Evolutionary conservation across 108 stramenopile genomes (phyloP).

Genomic region (Epithemia pelagica): DNA sequence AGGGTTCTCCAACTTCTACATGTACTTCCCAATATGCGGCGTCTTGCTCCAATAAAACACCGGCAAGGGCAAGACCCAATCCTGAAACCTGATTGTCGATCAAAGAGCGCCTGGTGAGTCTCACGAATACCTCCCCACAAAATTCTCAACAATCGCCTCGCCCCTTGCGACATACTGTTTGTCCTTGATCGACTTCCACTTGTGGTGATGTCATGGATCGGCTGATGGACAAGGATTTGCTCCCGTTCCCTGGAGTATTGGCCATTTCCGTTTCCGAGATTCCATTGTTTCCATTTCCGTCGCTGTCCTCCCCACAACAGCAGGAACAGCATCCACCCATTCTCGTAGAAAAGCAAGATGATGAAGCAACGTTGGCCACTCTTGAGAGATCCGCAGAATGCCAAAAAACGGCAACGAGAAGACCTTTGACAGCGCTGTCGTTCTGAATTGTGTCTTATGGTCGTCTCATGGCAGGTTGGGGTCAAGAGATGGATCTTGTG

Average conservation of each 20-base stretch:
- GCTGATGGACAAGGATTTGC: constrained; percentile 22
- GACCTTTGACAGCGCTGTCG: too few relatives aligned
- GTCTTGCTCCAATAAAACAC: constrained; percentile 72
- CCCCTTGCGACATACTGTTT: constrained; percentile 5
- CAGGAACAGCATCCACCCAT: constrained; percentile 39
- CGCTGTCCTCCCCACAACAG: constrained; percentile 2
- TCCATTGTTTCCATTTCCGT: neutral
- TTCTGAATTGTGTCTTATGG: too few relatives aligned
- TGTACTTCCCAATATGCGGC: constrained; percentile 88
- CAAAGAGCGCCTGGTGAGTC: neutral
- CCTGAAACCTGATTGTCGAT: constrained; percentile 40
- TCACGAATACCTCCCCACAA: neutral
- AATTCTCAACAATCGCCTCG: neutral
- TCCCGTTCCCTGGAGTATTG: constrained; percentile 19
- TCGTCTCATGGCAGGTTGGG: too few relatives aligned
- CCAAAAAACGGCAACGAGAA: too few relatives aligned
- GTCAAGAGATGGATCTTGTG: too few relatives aligned
- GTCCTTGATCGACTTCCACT: constrained; percentile 24
- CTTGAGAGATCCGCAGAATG: too few relatives aligned
- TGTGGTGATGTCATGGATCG: constrained; percentile 54
- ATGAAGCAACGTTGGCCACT: too few relatives aligned
- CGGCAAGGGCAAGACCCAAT: constrained; percentile 55
- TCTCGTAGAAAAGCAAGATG: neutral
- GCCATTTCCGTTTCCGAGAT: constrained; percentile 19
- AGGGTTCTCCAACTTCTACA: constrained; percentile 22